Evolutionary conservation across 352 stramenopile genomes (phyloP), one percentile per base, ranked within the genome.

Genomic region (Pythium insidiosum): DNA sequence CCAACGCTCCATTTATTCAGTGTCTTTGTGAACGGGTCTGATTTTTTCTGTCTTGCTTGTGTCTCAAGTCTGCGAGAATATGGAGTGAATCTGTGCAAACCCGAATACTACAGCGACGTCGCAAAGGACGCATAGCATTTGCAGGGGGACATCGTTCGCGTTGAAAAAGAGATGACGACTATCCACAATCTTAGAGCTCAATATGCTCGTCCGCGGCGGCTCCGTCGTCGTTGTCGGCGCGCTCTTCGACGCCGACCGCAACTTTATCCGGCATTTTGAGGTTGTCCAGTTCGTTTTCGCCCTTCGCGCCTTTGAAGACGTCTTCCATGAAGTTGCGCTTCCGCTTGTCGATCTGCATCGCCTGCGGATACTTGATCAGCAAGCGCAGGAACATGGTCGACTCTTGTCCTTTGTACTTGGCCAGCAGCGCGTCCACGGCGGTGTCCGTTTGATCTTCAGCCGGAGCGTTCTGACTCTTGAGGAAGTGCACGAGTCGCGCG

Each of bases 61-160:
- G 36, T 25, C 26, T 36, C 2, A 20, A 88, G 75, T 50, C 56
- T 91, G 18, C 84, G 83, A 38, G 79, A 91, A 43, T 91, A 86
- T 57, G 75, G 75, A 37, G 54, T 91, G 29, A 88, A 85, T 39
- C 60, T 90, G 20, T 77, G 66, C 61, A 85, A 85, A 61, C 79
- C 79, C 12, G 73, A 91, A 50, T 91, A 91, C 52, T 68, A 83
- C 22, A 85, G 75, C 38, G 75, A 91, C 58, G 44, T 75, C 31
- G 57, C 56, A 2, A 33, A 13, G 28, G 28, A 33, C 28, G 28
- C 9, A 33, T 33, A 40, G 11, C 15, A 40, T 40, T 12, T 20
- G 35, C 15, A 22, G 10, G 26, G 11, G 11, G 19, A 44, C 18
- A 23, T 33, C 19, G 23, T 34, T 19, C 15, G 12, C 4, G 24